Conservation (phyloP, 176 grass and related monocot species). For the Zea luxurians region DNA sequence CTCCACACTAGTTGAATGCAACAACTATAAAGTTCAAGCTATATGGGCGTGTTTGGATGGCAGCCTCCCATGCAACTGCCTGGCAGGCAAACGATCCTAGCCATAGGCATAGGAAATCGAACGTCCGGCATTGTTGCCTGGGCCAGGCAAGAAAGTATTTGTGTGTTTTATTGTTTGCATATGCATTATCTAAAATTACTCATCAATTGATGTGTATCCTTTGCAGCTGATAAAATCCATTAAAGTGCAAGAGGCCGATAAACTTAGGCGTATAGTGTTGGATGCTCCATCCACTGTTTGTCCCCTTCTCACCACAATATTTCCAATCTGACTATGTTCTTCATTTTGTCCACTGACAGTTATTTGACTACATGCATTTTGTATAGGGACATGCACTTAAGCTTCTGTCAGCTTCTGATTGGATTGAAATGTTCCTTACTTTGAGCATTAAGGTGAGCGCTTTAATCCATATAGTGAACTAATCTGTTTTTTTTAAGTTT, state of each 20-base stretch:
- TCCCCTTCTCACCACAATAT: constrained; percentile 6
- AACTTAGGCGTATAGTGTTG: constrained; percentile 29
- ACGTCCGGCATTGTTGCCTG: not conserved
- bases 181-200: no score
- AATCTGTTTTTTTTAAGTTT: no score
- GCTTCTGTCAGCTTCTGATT: no score
- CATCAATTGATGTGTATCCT: no score
- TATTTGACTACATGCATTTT: no score
- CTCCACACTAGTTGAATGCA: not conserved
- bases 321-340: not conserved
- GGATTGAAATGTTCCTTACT: no score
- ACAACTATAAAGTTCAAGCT: not conserved
- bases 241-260: constrained; percentile 14
- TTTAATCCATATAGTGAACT: no score
- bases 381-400: no score
- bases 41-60: not conserved
- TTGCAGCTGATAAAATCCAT: not conserved
- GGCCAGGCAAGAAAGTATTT: not conserved
- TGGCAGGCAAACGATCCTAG: no score
- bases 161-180: not conserved
- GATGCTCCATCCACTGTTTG: constrained; percentile 34
- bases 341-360: not conserved
- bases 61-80: not conserved
- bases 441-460: no score
- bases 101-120: no score